Percentiles rank a stretch among this genome's conserved stretches.
These are phyloP conservation scores for Citeromyces hawaiiensis DNA, from an alignment of 1,139 yeast genomes.

Conservation along the genomic window DNA sequence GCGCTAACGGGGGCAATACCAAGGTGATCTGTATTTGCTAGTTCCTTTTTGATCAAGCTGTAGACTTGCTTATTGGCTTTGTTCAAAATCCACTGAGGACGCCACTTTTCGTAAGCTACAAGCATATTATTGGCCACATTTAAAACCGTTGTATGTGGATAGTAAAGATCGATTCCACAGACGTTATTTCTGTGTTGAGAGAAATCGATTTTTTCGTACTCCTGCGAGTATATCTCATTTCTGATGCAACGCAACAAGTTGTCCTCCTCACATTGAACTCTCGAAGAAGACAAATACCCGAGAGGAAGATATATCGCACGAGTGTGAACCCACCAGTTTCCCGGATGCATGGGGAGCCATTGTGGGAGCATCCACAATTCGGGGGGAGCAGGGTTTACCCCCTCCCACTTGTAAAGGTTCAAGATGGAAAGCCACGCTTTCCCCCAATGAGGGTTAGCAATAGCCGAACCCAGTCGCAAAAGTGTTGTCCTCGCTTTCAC, in stretches of 20 bases:
- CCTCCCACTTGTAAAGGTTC: conserved; percentile 85
- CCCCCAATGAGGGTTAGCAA: conserved; percentile 95
- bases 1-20: conserved; percentile 93
- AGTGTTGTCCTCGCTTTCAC: conserved; percentile 67
- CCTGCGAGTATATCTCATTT: conserved; percentile 58
- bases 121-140: conserved; percentile 50
- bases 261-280: conserved; percentile 43
- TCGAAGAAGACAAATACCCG: conserved; percentile 61
- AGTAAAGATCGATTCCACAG: conserved; percentile 85
- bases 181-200: conserved; percentile 64
- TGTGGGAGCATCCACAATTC: conserved; percentile 89
- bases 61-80: conserved; percentile 40
- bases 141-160: conserved; percentile 71
- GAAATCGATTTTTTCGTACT: conserved; percentile 61
- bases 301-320: conserved; percentile 83
- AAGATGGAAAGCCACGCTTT: conserved; percentile 79
- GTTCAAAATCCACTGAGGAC: conserved; percentile 65
- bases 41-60: conserved; percentile 60
- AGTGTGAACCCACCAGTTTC: conserved; percentile 98
- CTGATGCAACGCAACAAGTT: conserved; percentile 55
- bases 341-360: conserved; percentile 76
- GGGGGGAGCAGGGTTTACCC: conserved; percentile 97
- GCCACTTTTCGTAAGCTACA: conserved; percentile 50
- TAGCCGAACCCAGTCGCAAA: conserved; percentile 73
- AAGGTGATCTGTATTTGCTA: conserved; percentile 63